These are phyloP conservation scores for Odontarrhena argentea DNA, from an alignment of 345 rosid genomes.

Conservation along the genomic window DNA sequence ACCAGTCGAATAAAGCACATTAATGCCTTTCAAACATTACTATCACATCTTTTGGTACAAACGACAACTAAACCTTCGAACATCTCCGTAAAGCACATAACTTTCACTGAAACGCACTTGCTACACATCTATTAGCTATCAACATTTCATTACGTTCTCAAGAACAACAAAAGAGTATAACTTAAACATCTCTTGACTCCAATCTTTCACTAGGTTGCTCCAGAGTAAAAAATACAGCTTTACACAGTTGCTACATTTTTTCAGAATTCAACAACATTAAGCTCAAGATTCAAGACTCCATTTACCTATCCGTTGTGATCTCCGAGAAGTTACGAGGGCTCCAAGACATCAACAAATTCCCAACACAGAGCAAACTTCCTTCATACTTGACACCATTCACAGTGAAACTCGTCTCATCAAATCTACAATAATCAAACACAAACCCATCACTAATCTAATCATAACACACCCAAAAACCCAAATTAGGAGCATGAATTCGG, in stretches of 20 bases:
- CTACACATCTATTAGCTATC: too few relatives aligned
- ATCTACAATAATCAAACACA: conserved; percentile 46
- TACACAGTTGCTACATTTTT: conserved; percentile 2
- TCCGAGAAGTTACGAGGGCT: conserved; percentile 67
- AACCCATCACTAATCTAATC: too few relatives aligned
- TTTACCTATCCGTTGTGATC: conserved; percentile 73
- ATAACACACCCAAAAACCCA: background rate
- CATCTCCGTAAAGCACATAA: too few relatives aligned
- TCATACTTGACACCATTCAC: conserved; percentile 76
- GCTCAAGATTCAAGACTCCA: too few relatives aligned
- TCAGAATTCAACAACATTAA: background rate
- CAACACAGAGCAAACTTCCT: conserved; percentile 90
- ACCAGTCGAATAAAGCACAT: background rate
- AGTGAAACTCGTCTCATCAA: conserved; percentile 75
- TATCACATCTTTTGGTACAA: background rate
- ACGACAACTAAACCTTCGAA: too few relatives aligned
- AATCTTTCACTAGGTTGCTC: background rate
- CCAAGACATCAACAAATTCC: conserved; percentile 87
- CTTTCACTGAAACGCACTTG: background rate
- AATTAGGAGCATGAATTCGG: background rate
- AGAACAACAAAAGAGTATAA: too few relatives aligned
- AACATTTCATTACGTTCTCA: too few relatives aligned
- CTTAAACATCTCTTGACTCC: too few relatives aligned
- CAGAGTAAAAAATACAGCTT: background rate
- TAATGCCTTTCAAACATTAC: background rate